Conservation (phyloP, 208 protist genomes). For the Sergeia podlipaevii region DNA sequence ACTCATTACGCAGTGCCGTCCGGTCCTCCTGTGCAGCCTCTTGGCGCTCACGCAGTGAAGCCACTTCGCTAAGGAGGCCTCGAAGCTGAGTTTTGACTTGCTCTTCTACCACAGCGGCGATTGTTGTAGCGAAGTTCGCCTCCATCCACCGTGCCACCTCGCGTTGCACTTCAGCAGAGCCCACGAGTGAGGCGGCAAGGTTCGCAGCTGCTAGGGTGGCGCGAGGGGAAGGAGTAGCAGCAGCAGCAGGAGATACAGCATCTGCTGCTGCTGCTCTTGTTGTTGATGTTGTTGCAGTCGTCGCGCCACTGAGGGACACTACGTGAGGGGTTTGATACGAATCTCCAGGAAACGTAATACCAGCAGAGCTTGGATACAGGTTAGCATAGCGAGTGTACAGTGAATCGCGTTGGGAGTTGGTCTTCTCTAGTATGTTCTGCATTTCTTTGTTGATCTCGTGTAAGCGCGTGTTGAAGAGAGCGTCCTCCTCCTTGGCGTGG, state of each 20-base stretch:
- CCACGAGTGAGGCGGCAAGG: too few relatives aligned
- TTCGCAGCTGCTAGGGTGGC: conserved; percentile 10
- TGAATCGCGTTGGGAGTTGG: conserved; percentile 30
- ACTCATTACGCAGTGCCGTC: conserved; percentile 20
- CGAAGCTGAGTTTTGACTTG: conserved; percentile 28
- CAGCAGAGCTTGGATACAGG: background rate
- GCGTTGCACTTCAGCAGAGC: too few relatives aligned
- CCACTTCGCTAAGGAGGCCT: conserved; percentile 12
- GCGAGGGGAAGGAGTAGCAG: background rate
- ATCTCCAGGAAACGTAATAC: background rate
- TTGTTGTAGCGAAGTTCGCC: conserved; percentile 18
- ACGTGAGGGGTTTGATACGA: too few relatives aligned
- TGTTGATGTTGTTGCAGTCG: background rate
- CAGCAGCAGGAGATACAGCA: background rate
- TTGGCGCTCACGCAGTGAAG: conserved; percentile 13
- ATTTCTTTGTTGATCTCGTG: conserved; percentile 74
- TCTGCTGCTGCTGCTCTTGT: background rate
- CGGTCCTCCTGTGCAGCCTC: conserved; percentile 5
- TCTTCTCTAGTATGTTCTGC: conserved; percentile 56
- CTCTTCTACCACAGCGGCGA: conserved; percentile 23
- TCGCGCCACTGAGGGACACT: too few relatives aligned
- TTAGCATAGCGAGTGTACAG: conserved; percentile 5
- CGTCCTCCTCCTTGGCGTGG: conserved; percentile 12
- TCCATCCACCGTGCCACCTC: conserved; percentile 18
- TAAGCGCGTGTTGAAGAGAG: conserved; percentile 51